phyloP scores from a whole-genome alignment of 2,329 filamentous ascomycete genomes.

The Graphium sp. region DNA sequence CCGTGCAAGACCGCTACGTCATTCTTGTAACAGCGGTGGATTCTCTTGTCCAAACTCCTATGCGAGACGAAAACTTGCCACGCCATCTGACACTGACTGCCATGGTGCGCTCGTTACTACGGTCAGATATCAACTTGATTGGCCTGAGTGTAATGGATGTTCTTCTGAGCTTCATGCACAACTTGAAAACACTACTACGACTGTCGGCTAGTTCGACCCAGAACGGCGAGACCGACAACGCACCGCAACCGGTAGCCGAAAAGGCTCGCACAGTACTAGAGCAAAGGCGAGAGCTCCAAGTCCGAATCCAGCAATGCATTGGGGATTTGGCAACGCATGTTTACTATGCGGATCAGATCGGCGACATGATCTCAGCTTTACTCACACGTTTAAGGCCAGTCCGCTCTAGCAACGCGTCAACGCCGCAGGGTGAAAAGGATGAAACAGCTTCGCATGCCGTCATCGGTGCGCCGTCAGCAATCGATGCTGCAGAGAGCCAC shows the following conservation, averaged over 20 bases:
- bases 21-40: conserved; percentile 76
- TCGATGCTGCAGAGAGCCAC: conserved; percentile 21
- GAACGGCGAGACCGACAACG: conserved; percentile 15
- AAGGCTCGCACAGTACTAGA: not conserved
- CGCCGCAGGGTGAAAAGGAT: conserved; percentile 29
- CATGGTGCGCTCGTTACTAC: conserved; percentile 67
- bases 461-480: conserved; percentile 7
- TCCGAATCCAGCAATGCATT: conserved; percentile 63
- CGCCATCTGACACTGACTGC: conserved; percentile 61
- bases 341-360: conserved; percentile 92
- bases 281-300: conserved; percentile 50
- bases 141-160: conserved; percentile 95
- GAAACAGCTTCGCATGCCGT: conserved; percentile 17
- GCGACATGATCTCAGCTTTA: conserved; percentile 80
- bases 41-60: conserved; percentile 47
- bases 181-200: conserved; percentile 64
- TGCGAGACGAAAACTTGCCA: conserved; percentile 53
- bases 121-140: conserved; percentile 83
- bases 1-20: conserved; percentile 85
- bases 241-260: conserved; percentile 8
- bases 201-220: conserved; percentile 25
- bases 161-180: conserved; percentile 66
- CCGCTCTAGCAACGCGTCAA: conserved; percentile 23
- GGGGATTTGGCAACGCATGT: conserved; percentile 86
- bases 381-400: conserved; percentile 60